Conservation (phyloP, 2,329 filamentous ascomycete species). For the Fusarium paranaense region DNA sequence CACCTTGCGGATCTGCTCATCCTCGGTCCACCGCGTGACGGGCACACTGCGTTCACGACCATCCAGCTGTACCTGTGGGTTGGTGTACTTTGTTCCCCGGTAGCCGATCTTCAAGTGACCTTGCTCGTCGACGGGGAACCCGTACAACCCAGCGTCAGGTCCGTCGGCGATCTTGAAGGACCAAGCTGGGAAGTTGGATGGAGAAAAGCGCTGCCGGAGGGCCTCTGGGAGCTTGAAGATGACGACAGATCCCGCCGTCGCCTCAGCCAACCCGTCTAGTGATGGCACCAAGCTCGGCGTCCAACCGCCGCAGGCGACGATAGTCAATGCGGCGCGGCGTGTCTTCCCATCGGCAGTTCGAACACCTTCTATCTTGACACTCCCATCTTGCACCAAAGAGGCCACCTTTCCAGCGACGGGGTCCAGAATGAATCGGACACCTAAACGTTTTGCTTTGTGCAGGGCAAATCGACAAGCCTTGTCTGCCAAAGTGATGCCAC, state of each 20-base stretch:
- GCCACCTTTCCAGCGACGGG: background rate
- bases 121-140: slow-evolving; percentile 57
- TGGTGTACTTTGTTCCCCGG: slow-evolving; percentile 62
- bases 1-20: slow-evolving; percentile 33
- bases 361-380: background rate
- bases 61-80: slow-evolving; percentile 50
- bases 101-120: slow-evolving; percentile 62
- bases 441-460: background rate
- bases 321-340: background rate
- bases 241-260: background rate
- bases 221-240: background rate
- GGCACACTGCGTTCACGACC: slow-evolving; percentile 53
- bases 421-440: background rate
- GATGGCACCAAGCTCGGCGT: background rate
- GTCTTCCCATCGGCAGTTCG: background rate
- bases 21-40: slow-evolving; percentile 50
- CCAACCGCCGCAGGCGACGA: slow-evolving; percentile 8
- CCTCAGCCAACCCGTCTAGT: background rate
- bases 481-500: background rate
- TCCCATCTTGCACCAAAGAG: background rate
- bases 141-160: slow-evolving; percentile 56
- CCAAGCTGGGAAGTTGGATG: background rate
- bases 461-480: slow-evolving; percentile 10
- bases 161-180: background rate
- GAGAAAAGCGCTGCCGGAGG: background rate